Conservation (phyloP, 768 basidiomycete genomes). For the Guyanaporus albipodus region DNA sequence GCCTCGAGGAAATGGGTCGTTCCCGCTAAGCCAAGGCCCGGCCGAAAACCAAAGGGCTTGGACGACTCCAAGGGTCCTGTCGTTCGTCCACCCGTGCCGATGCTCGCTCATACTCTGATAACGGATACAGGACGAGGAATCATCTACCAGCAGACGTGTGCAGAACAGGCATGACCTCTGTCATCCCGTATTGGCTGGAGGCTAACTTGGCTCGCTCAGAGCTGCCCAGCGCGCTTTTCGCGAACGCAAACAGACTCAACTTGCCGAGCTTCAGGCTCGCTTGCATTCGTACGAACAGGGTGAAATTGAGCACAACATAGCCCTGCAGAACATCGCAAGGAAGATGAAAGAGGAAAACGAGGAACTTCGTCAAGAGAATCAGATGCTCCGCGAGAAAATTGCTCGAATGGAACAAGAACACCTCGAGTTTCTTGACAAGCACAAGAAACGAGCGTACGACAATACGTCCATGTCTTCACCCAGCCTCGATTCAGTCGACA, state of each 20-base stretch:
- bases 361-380: conserved; percentile 63
- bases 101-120: conserved; percentile 6
- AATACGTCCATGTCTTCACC: conserved; percentile 39
- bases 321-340: conserved; percentile 78
- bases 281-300: conserved; percentile 84
- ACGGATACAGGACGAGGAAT: conserved; percentile 38
- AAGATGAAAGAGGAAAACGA: conserved; percentile 87
- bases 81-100: conserved; percentile 35
- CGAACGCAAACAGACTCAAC: conserved; percentile 84
- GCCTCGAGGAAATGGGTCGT: conserved; percentile 92
- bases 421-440: conserved; percentile 30
- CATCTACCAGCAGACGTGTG: conserved; percentile 58
- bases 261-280: conserved; percentile 83
- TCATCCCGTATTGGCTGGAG: background rate
- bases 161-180: conserved; percentile 60
- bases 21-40: conserved; percentile 81
- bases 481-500: conserved; percentile 17
- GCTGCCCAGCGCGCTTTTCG: conserved; percentile 88
- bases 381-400: conserved; percentile 50
- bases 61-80: conserved; percentile 40
- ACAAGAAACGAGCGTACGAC: conserved; percentile 60
- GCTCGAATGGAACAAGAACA: conserved; percentile 39
- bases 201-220: conserved; percentile 37
- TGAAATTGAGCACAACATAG: conserved; percentile 85
- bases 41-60: conserved; percentile 71